phyloP scores from a whole-genome alignment of 2,329 filamentous ascomycete genomes.

The Didymella pinodella region DNA sequence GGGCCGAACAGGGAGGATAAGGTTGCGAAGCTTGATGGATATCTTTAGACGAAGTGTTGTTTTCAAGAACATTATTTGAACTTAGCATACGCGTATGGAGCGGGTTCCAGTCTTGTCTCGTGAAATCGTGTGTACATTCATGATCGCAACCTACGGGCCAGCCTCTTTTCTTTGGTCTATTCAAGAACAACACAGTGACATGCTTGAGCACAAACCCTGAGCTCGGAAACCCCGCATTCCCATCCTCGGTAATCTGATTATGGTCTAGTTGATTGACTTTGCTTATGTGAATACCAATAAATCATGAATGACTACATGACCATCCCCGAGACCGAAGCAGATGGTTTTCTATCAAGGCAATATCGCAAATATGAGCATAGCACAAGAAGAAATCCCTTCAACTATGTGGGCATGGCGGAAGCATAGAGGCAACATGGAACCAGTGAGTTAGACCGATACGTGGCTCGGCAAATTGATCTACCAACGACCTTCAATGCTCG shows the following conservation, averaged over 20 bases:
- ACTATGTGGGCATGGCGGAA: conserved; percentile 36
- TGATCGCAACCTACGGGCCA: no score
- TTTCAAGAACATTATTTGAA: not conserved
- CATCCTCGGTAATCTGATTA: not conserved
- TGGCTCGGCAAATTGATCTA: not conserved
- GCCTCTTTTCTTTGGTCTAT: not conserved
- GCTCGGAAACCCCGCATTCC: not conserved
- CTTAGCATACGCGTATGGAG: not conserved
- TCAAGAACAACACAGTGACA: not conserved
- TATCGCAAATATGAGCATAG: not conserved
- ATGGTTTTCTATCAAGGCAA: not conserved
- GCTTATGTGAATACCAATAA: not conserved
- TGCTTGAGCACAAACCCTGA: not conserved
- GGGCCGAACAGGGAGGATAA: conserved; percentile 22
- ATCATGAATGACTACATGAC: not conserved
- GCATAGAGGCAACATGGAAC: conserved; percentile 31
- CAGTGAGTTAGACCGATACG: conserved; percentile 19
- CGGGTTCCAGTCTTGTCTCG: not conserved
- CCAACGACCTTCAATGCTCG: not conserved
- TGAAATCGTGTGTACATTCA: not conserved
- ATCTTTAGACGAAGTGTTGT: not conserved
- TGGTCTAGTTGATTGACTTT: not conserved
- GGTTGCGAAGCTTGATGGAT: conserved; percentile 11
- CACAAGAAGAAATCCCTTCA: conserved; percentile 12
- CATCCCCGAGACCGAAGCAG: not conserved